Evolutionary conservation across 306 rosid species (phyloP).

Genomic region (Ammopiptanthus mongolicus): DNA sequence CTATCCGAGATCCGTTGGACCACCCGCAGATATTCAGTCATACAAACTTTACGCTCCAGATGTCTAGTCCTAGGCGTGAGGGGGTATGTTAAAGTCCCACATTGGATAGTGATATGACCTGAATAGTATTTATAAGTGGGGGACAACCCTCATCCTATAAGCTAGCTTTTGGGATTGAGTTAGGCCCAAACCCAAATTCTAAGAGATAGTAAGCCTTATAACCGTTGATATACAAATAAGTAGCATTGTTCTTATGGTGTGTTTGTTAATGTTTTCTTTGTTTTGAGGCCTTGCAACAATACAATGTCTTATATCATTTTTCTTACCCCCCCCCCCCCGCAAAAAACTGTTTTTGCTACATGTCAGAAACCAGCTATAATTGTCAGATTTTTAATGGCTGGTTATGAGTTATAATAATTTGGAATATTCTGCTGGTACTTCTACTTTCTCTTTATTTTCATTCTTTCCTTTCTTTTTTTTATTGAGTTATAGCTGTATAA

Average conservation of each 20-base stretch:
- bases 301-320: neutral
- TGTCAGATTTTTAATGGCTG: neutral
- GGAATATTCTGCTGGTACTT: conserved; percentile 17
- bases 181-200: too few relatives aligned
- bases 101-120: too few relatives aligned
- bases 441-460: neutral
- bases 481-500: neutral
- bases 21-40: too few relatives aligned
- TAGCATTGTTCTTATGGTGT: neutral
- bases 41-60: too few relatives aligned
- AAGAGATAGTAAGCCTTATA: neutral
- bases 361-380: conserved; percentile 5
- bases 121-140: too few relatives aligned
- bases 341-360: neutral
- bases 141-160: too few relatives aligned
- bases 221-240: neutral
- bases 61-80: too few relatives aligned
- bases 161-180: too few relatives aligned
- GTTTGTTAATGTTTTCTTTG: conserved; percentile 1
- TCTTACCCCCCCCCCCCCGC: neutral
- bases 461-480: neutral
- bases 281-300: conserved; percentile 7
- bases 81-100: too few relatives aligned
- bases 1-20: too few relatives aligned
- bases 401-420: neutral